These are phyloP conservation scores for Syzygium jambos DNA, from an alignment of 345 rosid species.

Conservation along the genomic window DNA sequence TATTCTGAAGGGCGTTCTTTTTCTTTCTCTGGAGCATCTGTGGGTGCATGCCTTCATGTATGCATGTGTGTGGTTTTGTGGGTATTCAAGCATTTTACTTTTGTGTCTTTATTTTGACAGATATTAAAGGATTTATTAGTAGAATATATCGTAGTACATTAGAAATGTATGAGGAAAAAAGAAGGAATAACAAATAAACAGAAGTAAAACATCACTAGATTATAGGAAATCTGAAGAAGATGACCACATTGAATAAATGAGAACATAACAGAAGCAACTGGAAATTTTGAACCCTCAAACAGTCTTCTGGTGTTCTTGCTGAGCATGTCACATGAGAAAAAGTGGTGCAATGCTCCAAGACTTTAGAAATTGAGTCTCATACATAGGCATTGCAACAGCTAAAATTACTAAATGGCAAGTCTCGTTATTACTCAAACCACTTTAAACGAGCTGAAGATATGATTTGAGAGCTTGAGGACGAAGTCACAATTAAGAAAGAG, in stretches of 20 bases:
- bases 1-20: not conserved
- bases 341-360: not conserved
- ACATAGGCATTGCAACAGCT: not conserved
- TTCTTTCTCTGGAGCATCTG: not conserved
- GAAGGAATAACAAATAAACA: not conserved
- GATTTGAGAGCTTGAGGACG: not conserved
- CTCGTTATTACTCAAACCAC: not conserved
- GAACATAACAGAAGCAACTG: not conserved
- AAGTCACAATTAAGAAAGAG: not conserved
- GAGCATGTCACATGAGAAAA: not conserved
- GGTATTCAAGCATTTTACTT: not conserved
- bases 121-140: not conserved
- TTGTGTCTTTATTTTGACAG: not conserved
- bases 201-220: not conserved
- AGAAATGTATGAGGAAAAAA: not conserved
- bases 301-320: not conserved
- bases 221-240: not conserved
- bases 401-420: not conserved
- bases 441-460: not conserved
- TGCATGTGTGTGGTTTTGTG: not conserved
- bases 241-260: not conserved
- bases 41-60: not conserved
- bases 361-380: not conserved
- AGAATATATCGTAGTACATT: not conserved
- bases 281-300: not conserved